Conservation (phyloP, 2,329 filamentous ascomycete species). For the Zymoseptoria ardabiliae region DNA sequence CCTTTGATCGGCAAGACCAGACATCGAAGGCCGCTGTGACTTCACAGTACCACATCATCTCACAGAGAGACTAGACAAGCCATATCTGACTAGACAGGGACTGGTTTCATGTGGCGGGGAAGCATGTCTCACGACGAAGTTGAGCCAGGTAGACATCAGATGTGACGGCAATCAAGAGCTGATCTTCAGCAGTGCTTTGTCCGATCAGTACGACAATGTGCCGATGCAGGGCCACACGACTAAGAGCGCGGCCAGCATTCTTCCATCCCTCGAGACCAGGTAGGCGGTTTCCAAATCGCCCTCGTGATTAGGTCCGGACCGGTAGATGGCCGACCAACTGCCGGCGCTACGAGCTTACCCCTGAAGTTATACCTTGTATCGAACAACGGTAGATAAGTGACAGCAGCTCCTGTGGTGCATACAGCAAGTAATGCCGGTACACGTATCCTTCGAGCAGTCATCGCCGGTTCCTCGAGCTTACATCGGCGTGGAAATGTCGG, state of each 20-base stretch:
- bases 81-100: too few species aligned
- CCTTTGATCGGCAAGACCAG: neutral
- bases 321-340: neutral
- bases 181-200: neutral
- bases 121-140: too few species aligned
- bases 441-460: neutral
- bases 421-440: too few species aligned
- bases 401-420: too few species aligned
- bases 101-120: too few species aligned
- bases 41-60: neutral
- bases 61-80: neutral
- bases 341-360: neutral
- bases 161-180: neutral
- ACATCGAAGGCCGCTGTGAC: neutral
- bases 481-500: neutral
- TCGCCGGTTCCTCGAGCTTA: neutral
- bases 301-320: neutral
- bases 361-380: neutral
- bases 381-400: too few species aligned
- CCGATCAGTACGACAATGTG: neutral
- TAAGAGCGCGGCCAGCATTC: neutral
- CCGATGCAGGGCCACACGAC: neutral
- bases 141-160: neutral
- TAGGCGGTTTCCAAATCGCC: neutral
- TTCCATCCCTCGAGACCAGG: neutral